A percentile compares a stretch with the other conserved stretches of the same genome.
Conservation (phyloP, 2,329 filamentous ascomycete genomes). For the Epicoccum nigrum region DNA sequence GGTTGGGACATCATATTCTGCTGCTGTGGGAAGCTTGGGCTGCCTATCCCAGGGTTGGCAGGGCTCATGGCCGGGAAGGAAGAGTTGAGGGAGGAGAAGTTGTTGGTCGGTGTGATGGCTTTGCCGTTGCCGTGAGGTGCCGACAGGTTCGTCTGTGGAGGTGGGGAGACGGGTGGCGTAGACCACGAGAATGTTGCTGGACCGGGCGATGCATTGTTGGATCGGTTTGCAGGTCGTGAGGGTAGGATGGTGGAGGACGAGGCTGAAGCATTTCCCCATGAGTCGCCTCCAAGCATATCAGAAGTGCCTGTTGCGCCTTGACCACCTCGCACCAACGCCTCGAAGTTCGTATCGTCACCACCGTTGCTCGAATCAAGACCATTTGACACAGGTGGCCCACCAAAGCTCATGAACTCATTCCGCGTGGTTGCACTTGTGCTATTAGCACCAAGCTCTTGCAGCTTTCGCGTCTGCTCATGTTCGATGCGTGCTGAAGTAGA, state of each 20-base stretch:
- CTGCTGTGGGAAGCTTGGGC: slow-evolving; percentile 43
- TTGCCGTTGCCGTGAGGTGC: slow-evolving; percentile 44
- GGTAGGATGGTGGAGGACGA: slow-evolving; percentile 34
- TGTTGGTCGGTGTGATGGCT: slow-evolving; percentile 60
- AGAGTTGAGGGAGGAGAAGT: slow-evolving; percentile 48
- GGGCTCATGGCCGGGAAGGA: slow-evolving; percentile 46
- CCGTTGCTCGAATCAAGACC: slow-evolving; percentile 62
- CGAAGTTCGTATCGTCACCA: slow-evolving; percentile 79
- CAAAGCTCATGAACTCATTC: slow-evolving; percentile 74
- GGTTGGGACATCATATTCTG: slow-evolving; percentile 40
- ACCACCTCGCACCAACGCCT: slow-evolving; percentile 82
- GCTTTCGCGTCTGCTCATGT: slow-evolving; percentile 83
- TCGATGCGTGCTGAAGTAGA: slow-evolving; percentile 79
- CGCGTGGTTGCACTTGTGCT: slow-evolving; percentile 60
- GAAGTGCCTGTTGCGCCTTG: slow-evolving; percentile 41
- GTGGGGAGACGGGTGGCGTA: slow-evolving; percentile 47
- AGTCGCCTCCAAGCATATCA: slow-evolving; percentile 51
- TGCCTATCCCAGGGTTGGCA: slow-evolving; percentile 43
- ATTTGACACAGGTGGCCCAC: slow-evolving; percentile 59
- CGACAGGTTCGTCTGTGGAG: slow-evolving; percentile 31
- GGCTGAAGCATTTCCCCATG: slow-evolving; percentile 50
- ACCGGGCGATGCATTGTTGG: slow-evolving; percentile 38
- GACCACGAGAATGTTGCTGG: slow-evolving; percentile 56
- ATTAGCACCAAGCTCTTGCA: slow-evolving; percentile 78
- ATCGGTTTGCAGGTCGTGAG: slow-evolving; percentile 38